Evolutionary conservation across 306 rosid species (phyloP).

Genomic region (Citrullus amarus): DNA sequence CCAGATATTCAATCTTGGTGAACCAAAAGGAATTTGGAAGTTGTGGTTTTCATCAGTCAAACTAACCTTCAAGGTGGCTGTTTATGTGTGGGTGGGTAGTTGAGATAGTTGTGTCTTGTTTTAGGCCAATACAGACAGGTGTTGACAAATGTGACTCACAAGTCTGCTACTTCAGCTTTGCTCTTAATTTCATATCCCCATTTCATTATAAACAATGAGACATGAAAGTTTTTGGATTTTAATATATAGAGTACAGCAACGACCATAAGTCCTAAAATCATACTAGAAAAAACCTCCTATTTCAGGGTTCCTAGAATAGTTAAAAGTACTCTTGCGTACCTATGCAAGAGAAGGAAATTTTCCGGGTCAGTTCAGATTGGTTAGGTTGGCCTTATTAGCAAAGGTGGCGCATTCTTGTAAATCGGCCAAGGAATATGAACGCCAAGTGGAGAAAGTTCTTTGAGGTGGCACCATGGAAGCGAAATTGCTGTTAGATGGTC

Average conservation of each 20-base stretch:
- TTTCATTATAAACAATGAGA: slow-evolving; percentile 4
- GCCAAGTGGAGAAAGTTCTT: slow-evolving; percentile 19
- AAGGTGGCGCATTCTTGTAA: slow-evolving; percentile 37
- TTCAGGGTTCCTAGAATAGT: background rate
- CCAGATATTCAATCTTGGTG: background rate
- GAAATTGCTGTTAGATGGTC: background rate
- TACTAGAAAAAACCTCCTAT: background rate
- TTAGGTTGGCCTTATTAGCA: slow-evolving; percentile 1
- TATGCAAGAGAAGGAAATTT: slow-evolving; percentile 6
- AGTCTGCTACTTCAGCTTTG: background rate
- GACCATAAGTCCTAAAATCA: slow-evolving; percentile 5
- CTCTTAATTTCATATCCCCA: slow-evolving; percentile 5
- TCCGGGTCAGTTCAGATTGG: slow-evolving; percentile 3
- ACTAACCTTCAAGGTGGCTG: background rate
- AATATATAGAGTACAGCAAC: background rate
- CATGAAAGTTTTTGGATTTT: background rate
- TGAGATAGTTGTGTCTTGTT: background rate
- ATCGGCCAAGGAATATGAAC: slow-evolving; percentile 55
- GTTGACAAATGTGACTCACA: background rate
- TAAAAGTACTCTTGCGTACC: slow-evolving; percentile 5
- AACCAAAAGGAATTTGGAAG: background rate
- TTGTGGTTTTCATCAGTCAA: background rate
- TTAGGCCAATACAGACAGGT: background rate
- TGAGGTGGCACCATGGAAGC: slow-evolving; percentile 19
- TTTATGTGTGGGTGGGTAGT: background rate